A percentile compares a stretch with the other conserved stretches of the same genome.
Conservation (phyloP, 1,284 basidiomycete species). For the Pseudozyma sp. region DNA sequence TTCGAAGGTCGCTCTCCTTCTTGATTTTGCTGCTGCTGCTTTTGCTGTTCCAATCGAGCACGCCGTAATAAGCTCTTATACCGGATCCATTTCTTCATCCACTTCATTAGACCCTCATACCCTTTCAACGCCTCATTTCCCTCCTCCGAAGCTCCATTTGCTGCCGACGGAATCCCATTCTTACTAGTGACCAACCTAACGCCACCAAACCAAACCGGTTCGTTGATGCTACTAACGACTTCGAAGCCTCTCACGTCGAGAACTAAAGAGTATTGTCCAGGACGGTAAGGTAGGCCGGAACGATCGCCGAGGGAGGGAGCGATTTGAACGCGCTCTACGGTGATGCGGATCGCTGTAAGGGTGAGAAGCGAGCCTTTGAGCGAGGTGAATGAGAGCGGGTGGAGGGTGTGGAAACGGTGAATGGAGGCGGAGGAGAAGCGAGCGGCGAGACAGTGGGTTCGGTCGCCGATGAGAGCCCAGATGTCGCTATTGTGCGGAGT, state of each 20-base stretch:
- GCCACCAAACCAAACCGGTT: constrained; percentile 32
- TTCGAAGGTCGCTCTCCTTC: background rate
- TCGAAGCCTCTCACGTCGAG: constrained; percentile 36
- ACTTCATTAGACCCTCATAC: constrained; percentile 1
- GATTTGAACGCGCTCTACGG: constrained; percentile 12
- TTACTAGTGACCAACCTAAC: constrained; percentile 32
- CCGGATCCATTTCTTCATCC: constrained; percentile 31
- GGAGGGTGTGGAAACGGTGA: constrained; percentile 7
- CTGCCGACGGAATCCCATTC: constrained; percentile 5
- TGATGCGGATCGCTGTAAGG: constrained; percentile 18
- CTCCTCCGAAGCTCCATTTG: too few relatives aligned
- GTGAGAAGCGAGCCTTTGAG: constrained; percentile 39
- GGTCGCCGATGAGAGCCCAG: constrained; percentile 40
- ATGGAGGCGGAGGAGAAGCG: constrained; percentile 19
- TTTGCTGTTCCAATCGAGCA: constrained; percentile 7
- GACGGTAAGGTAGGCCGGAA: constrained; percentile 2
- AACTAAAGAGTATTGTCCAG: constrained; percentile 22
- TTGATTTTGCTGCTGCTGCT: background rate
- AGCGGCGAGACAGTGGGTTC: constrained; percentile 39
- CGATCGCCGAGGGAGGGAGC: background rate
- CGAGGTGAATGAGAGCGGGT: constrained; percentile 26
- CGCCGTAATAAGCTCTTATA: constrained; percentile 8
- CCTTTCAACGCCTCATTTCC: constrained; percentile 1
- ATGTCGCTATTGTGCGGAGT: constrained; percentile 3
- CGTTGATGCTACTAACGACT: constrained; percentile 27